Evolutionary conservation across 306 rosid species (phyloP).

Genomic region (Oemleria cerasiformis): DNA sequence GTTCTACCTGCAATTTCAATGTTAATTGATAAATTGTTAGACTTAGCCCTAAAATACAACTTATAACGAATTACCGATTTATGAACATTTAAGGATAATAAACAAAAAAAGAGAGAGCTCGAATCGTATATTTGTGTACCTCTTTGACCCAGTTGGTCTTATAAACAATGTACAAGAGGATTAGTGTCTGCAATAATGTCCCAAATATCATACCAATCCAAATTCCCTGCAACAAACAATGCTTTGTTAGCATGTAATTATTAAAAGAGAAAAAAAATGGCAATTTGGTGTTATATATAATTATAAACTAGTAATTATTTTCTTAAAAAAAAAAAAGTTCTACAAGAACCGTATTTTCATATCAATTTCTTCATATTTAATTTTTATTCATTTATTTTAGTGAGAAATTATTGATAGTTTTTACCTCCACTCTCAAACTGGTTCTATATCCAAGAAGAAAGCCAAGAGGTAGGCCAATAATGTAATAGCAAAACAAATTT

Average conservation of each 20-base stretch:
- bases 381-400: no score
- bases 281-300: no score
- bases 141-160: constrained; percentile 86
- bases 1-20: constrained; percentile 63
- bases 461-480: constrained; percentile 85
- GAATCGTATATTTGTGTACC: constrained; percentile 37
- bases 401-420: neutral
- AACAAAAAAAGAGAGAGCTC: no score
- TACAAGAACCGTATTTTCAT: neutral
- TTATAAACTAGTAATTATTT: no score
- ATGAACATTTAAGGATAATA: no score
- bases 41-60: neutral
- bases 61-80: neutral
- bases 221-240: constrained; percentile 57
- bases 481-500: constrained; percentile 75
- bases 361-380: neutral
- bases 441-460: constrained; percentile 75
- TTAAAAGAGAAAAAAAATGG: no score
- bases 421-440: constrained; percentile 70
- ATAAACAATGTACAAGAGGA: constrained; percentile 52
- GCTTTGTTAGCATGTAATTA: neutral
- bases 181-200: constrained; percentile 71
- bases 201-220: constrained; percentile 96
- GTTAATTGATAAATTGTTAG: neutral
- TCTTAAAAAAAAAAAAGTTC: no score